Evolutionary conservation across 805 yeast genomes (phyloP), one percentile per base, ranked within the genome.

Genomic region (Hanseniaspora osmophila): DNA sequence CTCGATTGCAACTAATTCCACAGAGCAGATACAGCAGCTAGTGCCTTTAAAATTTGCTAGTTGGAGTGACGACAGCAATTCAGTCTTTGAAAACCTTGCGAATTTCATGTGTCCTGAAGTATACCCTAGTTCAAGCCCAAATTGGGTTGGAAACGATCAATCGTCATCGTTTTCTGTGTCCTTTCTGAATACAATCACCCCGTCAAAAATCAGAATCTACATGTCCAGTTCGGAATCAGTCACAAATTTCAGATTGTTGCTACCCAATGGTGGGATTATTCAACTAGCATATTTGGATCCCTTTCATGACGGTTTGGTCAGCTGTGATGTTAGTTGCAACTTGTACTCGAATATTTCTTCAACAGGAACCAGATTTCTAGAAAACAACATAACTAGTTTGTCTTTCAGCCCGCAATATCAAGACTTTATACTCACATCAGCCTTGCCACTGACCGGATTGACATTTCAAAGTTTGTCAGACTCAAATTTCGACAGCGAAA

Each of bases 251-350:
- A 72, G 96, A 54, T 66, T 92, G 6, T 65, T 81, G 37, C 64
- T 72, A 45, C 96, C 96, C 0, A 71, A 87, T 11, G 73, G 79
- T 52, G 85, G 96, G 51, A 90, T 90, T 49, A 84, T 92, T 95
- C 92, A 92, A 59, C 61, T 92, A 51, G 77, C 94, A 0, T 92
- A 87, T 55, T 66, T 83, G 18, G 90, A 90, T 57, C 94, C 95
- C 2, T 49, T 57, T 0, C 71, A 85, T 2, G 77, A 80, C 42
- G 63, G 68, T n/a, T 43, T 71, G 2, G 58, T 64, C 13, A 65
- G 65, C 56, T 92, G 98, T 67, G 95, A 87, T 60, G 94, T 95
- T 0, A 80, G 75, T 73, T 92, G 98, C 62, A 94, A 96, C 0
- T 65, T 90, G 22, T 63, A 32, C 71, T 1, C 68, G 69, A 29